Percentiles rank a stretch among this genome's conserved stretches.
phyloP scores from a whole-genome alignment of 306 rosid species.

The Cucumis melo region DNA sequence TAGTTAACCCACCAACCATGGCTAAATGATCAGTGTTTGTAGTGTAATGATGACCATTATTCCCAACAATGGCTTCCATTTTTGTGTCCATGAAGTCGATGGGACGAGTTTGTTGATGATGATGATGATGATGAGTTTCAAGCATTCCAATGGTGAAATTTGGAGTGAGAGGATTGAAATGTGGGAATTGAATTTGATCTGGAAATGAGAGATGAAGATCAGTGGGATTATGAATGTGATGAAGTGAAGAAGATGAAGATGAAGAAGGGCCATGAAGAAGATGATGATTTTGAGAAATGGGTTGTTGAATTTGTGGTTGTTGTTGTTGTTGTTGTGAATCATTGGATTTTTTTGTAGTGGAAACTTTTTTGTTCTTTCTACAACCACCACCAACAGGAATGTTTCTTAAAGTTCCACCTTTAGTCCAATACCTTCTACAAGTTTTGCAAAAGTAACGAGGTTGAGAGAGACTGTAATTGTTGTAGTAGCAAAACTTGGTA shows the following conservation, averaged over 20 bases:
- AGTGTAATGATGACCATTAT: constrained; percentile 16
- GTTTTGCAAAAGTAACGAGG: constrained; percentile 97
- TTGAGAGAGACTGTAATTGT: constrained; percentile 94
- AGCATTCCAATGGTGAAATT: constrained; percentile 18
- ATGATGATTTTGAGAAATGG: constrained; percentile 13
- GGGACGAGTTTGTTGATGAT: constrained; percentile 12
- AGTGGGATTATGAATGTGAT: constrained; percentile 27
- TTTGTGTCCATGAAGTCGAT: constrained; percentile 75
- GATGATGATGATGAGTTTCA: constrained; percentile 16
- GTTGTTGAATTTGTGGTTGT: neutral
- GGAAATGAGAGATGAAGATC: constrained; percentile 64
- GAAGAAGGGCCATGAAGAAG: constrained; percentile 6
- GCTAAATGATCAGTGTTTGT: constrained; percentile 31
- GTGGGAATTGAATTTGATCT: constrained; percentile 45
- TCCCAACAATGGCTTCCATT: constrained; percentile 9
- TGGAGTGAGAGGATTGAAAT: constrained; percentile 24
- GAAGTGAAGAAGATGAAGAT: constrained; percentile 1
- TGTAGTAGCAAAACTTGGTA: constrained; percentile 98
- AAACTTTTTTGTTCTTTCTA: constrained; percentile 73
- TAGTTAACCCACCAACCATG: constrained; percentile 26
- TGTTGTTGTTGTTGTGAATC: constrained; percentile 10
- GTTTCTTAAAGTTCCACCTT: constrained; percentile 92
- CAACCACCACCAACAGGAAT: constrained; percentile 97
- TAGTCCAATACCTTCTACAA: constrained; percentile 93
- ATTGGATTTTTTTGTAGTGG: constrained; percentile 49